Conservation (phyloP, 1,139 yeast genomes). For the Candida gigantensis region DNA sequence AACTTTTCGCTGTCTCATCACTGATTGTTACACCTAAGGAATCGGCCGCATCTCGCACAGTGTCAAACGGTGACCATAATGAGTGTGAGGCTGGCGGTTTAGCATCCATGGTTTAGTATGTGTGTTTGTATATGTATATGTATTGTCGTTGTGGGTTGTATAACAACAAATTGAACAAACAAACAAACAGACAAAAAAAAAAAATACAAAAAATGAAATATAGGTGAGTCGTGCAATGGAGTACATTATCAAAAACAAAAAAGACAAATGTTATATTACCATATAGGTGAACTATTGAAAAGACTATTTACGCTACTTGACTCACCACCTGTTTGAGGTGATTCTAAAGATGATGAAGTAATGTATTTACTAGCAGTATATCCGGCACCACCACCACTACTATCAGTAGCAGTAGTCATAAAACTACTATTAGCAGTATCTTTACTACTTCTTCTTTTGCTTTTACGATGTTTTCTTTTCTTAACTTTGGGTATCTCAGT, state of each 20-base stretch:
- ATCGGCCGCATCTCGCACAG: slow-evolving; percentile 95
- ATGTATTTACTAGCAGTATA: slow-evolving; percentile 1
- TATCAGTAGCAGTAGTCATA: neutral
- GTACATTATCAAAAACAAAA: neutral
- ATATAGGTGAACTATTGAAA: slow-evolving; percentile 5
- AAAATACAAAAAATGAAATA: neutral
- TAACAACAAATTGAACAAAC: no score
- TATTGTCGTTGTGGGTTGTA: neutral
- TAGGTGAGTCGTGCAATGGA: neutral
- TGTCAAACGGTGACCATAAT: slow-evolving; percentile 96
- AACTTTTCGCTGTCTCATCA: slow-evolving; percentile 89
- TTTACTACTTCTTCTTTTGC: neutral
- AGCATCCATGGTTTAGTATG: slow-evolving; percentile 30
- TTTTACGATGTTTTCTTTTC: neutral
- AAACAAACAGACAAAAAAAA: no score
- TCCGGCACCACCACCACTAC: neutral
- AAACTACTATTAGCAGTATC: neutral
- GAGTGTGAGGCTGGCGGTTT: slow-evolving; percentile 75
- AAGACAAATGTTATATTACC: neutral
- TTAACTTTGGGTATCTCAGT: slow-evolving; percentile 1
- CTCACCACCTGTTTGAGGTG: slow-evolving; percentile 5
- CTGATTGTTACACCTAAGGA: slow-evolving; percentile 81
- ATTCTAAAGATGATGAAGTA: neutral
- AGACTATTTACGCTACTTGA: slow-evolving; percentile 5
- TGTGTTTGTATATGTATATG: neutral